Evolutionary conservation across 805 yeast species (phyloP).

Genomic region (Lipomyces yamanashiensis): DNA sequence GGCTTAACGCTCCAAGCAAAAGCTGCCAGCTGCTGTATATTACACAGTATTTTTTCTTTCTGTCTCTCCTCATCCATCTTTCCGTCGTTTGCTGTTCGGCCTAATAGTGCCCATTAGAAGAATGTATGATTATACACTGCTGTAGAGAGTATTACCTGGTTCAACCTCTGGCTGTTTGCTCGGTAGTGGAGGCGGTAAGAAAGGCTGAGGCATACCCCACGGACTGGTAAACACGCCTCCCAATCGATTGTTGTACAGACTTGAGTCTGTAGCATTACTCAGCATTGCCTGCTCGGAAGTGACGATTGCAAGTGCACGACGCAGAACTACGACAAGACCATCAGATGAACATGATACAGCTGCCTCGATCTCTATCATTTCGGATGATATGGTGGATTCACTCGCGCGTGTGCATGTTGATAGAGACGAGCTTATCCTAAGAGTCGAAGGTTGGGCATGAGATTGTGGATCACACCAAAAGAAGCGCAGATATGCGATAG

Average conservation of each 20-base stretch:
- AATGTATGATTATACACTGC: background rate
- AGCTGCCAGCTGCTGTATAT: too few relatives aligned
- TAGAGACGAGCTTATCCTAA: background rate
- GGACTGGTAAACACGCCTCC: slow-evolving; percentile 17
- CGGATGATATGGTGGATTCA: background rate
- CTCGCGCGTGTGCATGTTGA: background rate
- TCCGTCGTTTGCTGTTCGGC: too few relatives aligned
- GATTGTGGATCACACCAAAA: slow-evolving; percentile 26
- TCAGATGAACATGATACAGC: slow-evolving; percentile 26
- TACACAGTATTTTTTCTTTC: too few relatives aligned
- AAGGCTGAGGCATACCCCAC: slow-evolving; percentile 10
- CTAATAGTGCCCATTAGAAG: too few relatives aligned
- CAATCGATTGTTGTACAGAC: background rate
- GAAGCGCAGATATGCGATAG: slow-evolving; percentile 21
- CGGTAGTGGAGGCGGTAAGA: slow-evolving; percentile 17
- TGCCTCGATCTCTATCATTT: slow-evolving; percentile 12
- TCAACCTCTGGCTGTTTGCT: background rate
- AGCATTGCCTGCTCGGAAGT: background rate
- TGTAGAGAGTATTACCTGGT: background rate
- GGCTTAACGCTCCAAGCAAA: background rate
- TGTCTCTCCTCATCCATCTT: background rate
- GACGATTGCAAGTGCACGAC: slow-evolving; percentile 13
- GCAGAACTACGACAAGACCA: slow-evolving; percentile 24
- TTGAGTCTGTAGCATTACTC: background rate
- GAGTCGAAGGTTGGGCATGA: slow-evolving; percentile 11